These are phyloP conservation scores for Xylaria sp. DNA, from an alignment of 2,329 filamentous ascomycete species.

Conservation along the genomic window DNA sequence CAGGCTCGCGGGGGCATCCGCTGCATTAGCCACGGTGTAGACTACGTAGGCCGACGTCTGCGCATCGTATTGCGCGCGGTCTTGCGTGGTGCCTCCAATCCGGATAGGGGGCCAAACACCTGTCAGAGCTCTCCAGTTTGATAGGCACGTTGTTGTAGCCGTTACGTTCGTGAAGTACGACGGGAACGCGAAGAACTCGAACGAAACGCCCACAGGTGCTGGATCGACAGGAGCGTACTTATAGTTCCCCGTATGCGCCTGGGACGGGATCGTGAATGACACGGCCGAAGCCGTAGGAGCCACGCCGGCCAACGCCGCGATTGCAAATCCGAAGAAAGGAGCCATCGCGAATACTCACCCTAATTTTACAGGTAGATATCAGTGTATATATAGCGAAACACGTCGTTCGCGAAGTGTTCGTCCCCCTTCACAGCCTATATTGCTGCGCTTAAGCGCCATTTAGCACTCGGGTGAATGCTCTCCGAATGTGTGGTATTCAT, in stretches of 20 bases:
- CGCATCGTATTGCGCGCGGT: conserved; percentile 64
- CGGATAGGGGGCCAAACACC: conserved; percentile 65
- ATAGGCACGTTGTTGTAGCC: conserved; percentile 61
- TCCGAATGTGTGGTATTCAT: conserved; percentile 15
- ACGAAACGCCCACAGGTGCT: conserved; percentile 60
- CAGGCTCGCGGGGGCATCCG: conserved; percentile 60
- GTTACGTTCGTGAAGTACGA: conserved; percentile 64
- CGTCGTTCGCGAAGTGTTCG: not conserved
- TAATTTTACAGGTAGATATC: not conserved
- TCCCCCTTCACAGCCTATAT: conserved; percentile 18
- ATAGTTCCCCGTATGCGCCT: conserved; percentile 43
- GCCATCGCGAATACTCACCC: conserved; percentile 14
- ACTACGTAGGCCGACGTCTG: conserved; percentile 58
- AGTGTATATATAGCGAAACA: conserved; percentile 13
- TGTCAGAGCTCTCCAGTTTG: conserved; percentile 61
- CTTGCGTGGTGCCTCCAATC: conserved; percentile 70
- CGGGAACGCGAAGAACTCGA: conserved; percentile 68
- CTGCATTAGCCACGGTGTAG: conserved; percentile 60
- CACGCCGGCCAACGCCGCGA: conserved; percentile 33
- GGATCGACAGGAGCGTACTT: conserved; percentile 52
- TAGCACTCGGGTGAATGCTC: conserved; percentile 22
- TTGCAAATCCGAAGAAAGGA: conserved; percentile 13
- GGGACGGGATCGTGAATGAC: conserved; percentile 51
- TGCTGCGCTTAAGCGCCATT: not conserved
- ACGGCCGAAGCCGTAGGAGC: conserved; percentile 41